A percentile compares a stretch with the other conserved stretches of the same genome.
Evolutionary conservation across 2,329 filamentous ascomycete species (phyloP).

Genomic region (Fusarium palustre): DNA sequence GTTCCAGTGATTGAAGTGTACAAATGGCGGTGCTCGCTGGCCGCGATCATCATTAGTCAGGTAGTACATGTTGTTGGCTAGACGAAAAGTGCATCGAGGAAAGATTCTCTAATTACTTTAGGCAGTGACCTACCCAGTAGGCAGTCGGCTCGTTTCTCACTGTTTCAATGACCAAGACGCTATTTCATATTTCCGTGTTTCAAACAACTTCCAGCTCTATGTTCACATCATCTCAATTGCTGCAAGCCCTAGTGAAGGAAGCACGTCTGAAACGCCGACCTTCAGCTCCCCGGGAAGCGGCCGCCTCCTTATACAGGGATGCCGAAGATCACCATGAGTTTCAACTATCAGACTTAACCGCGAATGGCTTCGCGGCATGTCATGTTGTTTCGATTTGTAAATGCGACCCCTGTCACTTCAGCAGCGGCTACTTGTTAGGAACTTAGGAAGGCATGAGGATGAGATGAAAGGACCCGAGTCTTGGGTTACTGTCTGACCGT

Average conservation of each 20-base stretch:
- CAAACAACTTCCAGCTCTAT: background rate
- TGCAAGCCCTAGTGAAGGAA: background rate
- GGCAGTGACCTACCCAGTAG: background rate
- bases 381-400: constrained; percentile 35
- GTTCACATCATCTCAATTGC: background rate
- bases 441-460: constrained; percentile 13
- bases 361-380: constrained; percentile 18
- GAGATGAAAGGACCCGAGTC: constrained; percentile 40
- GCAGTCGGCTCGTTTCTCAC: background rate
- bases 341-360: background rate
- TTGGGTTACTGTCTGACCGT: background rate
- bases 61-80: background rate
- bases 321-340: constrained; percentile 24
- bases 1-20: constrained; percentile 2
- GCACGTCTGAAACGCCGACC: constrained; percentile 15
- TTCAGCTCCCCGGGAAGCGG: constrained; percentile 22
- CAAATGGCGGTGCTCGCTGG: background rate
- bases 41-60: background rate
- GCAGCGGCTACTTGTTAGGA: constrained; percentile 38
- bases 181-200: background rate
- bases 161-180: constrained; percentile 10
- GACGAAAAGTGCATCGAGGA: background rate
- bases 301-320: constrained; percentile 28
- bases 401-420: constrained; percentile 17
- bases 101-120: constrained; percentile 6